Conservation (phyloP, 75 land plant species). For the Ceratopteris richardii region DNA sequence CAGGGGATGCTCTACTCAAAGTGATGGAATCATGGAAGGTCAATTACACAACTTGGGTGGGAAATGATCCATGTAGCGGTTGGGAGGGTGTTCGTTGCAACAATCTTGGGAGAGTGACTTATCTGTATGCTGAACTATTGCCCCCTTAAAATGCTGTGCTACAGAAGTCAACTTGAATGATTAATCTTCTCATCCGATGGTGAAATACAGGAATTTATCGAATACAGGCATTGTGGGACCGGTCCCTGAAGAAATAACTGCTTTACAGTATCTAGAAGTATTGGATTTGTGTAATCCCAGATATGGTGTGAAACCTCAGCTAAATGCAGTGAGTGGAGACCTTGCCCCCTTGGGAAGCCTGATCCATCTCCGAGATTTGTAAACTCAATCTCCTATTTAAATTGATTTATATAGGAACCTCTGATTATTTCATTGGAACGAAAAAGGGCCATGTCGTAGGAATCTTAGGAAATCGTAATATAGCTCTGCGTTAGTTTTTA, state of each 20-base stretch:
- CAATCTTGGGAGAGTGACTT: background rate
- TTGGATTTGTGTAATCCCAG: background rate
- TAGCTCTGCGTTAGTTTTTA: too few species aligned
- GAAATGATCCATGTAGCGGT: background rate
- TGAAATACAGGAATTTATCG: background rate
- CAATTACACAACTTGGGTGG: background rate
- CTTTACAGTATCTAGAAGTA: background rate
- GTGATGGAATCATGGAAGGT: conserved; percentile 1
- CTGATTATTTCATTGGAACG: too few species aligned
- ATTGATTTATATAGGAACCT: too few species aligned
- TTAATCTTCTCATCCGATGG: background rate
- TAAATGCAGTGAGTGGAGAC: background rate
- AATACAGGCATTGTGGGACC: conserved; percentile 1
- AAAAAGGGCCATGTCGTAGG: too few species aligned
- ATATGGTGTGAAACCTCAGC: background rate
- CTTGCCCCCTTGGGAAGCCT: background rate
- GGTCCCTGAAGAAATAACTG: background rate
- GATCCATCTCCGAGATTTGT: conserved; percentile 1
- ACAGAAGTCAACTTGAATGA: background rate
- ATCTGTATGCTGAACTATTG: background rate
- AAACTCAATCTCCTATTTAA: background rate
- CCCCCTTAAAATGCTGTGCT: background rate
- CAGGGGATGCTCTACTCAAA: background rate
- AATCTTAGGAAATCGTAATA: too few species aligned
- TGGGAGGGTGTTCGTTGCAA: conserved; percentile 3